Percentiles rank a stretch among this genome's conserved stretches.
phyloP scores from a whole-genome alignment of 1,284 basidiomycete species.

The Leccinum griseonigrum region DNA sequence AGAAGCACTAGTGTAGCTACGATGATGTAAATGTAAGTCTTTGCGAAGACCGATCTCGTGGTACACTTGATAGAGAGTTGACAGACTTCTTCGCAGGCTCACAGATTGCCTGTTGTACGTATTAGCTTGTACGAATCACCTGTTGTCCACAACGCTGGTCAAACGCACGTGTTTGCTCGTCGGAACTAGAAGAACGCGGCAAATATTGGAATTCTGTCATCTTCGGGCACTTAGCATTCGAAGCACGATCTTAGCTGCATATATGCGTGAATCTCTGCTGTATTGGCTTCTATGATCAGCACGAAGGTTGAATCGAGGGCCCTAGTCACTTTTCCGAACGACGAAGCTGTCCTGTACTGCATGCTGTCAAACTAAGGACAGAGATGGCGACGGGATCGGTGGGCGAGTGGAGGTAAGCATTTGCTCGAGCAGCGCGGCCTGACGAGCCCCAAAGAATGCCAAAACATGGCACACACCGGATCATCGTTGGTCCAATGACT shows the following conservation, averaged over 20 bases:
- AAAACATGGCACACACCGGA: conserved; percentile 7
- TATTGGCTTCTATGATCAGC: background rate
- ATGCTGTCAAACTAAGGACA: background rate
- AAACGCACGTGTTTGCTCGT: background rate
- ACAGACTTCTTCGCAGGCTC: conserved; percentile 4
- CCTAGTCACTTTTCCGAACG: background rate
- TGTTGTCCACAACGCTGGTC: background rate
- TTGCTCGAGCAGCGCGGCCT: background rate
- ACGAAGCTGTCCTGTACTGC: background rate
- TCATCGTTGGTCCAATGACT: background rate
- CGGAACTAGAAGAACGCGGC: background rate
- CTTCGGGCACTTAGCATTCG: background rate
- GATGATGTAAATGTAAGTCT: background rate
- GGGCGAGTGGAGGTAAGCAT: background rate
- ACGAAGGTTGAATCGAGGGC: background rate
- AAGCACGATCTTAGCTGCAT: background rate
- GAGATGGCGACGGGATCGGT: background rate
- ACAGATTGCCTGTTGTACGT: background rate
- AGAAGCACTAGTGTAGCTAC: background rate
- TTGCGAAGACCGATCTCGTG: background rate
- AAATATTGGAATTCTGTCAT: background rate
- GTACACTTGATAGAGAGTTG: background rate
- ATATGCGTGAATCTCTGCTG: conserved; percentile 4
- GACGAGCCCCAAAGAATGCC: conserved; percentile 8
- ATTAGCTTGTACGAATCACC: background rate